phyloP scores from a whole-genome alignment of 306 rosid genomes.

The Trifolium subterraneum region DNA sequence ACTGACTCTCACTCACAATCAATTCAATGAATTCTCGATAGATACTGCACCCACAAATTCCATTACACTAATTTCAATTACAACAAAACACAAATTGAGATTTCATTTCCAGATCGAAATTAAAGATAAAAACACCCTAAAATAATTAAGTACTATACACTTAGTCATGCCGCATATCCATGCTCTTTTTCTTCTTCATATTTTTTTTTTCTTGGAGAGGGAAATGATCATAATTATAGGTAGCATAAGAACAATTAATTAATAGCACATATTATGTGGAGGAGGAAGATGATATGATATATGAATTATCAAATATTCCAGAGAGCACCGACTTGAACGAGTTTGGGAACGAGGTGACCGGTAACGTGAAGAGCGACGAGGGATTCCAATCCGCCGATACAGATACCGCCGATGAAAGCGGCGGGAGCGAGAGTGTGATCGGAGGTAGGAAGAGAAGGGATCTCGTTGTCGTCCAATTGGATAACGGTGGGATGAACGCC shows the following conservation, averaged over 20 bases:
- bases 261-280: background rate
- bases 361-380: constrained; percentile 92
- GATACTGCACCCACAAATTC: background rate
- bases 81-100: constrained; percentile 10
- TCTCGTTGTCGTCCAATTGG: constrained; percentile 85
- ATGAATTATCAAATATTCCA: constrained; percentile 45
- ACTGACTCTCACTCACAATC: too few relatives aligned
- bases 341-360: constrained; percentile 86
- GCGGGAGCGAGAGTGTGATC: constrained; percentile 51
- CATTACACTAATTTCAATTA: constrained; percentile 7
- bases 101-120: background rate
- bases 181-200: background rate
- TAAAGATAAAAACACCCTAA: background rate
- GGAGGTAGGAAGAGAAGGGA: constrained; percentile 56
- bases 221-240: background rate
- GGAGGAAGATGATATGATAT: background rate
- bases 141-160: constrained; percentile 24
- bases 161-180: background rate
- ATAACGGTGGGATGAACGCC: constrained; percentile 94
- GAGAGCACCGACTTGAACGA: constrained; percentile 86
- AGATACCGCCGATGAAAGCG: constrained; percentile 82
- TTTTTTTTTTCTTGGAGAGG: background rate
- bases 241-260: background rate
- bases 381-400: constrained; percentile 87
- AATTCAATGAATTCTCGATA: too few relatives aligned